Percentiles rank a stretch among this genome's conserved stretches.
phyloP scores from a whole-genome alignment of 1,284 basidiomycete species.

The Malassezia sp. region DNA sequence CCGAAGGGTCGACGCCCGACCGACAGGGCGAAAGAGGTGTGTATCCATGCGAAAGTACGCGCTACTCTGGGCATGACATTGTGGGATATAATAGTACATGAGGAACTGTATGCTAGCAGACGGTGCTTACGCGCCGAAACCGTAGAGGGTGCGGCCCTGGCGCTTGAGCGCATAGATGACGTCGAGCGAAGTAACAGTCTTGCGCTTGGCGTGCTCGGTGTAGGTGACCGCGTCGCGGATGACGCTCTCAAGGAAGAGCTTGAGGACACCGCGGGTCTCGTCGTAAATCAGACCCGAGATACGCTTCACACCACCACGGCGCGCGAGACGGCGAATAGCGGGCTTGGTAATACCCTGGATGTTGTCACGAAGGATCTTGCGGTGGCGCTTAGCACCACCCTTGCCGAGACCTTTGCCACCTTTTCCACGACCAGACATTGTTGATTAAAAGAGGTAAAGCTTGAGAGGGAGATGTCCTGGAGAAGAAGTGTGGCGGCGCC shows the following conservation, averaged over 20 bases:
- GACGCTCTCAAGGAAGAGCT: conserved; percentile 67
- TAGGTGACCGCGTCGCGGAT: conserved; percentile 81
- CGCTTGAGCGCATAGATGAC: conserved; percentile 90
- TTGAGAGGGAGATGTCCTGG: conserved; percentile 1
- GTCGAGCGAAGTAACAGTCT: conserved; percentile 79
- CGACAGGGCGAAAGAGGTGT: neutral
- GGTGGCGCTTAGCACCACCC: conserved; percentile 47
- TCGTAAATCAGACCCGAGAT: conserved; percentile 81
- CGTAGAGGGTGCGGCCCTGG: conserved; percentile 66
- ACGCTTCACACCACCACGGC: conserved; percentile 58
- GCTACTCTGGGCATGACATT: conserved; percentile 16
- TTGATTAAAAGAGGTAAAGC: conserved; percentile 11
- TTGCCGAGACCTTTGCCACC: conserved; percentile 48
- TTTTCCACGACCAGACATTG: conserved; percentile 45
- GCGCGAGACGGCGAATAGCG: conserved; percentile 85
- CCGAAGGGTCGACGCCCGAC: conserved; percentile 1
- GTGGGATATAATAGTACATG: conserved; percentile 16
- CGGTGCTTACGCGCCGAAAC: conserved; percentile 38
- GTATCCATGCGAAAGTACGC: too few relatives aligned
- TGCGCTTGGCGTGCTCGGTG: conserved; percentile 89
- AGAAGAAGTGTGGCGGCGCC: neutral
- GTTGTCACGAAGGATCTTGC: conserved; percentile 45
- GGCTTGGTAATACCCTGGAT: conserved; percentile 68
- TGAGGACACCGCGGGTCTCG: conserved; percentile 78
- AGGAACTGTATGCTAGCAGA: neutral